Conservation (phyloP, 2,329 filamentous ascomycete species). For the Fusarium sterilihyphosum region DNA sequence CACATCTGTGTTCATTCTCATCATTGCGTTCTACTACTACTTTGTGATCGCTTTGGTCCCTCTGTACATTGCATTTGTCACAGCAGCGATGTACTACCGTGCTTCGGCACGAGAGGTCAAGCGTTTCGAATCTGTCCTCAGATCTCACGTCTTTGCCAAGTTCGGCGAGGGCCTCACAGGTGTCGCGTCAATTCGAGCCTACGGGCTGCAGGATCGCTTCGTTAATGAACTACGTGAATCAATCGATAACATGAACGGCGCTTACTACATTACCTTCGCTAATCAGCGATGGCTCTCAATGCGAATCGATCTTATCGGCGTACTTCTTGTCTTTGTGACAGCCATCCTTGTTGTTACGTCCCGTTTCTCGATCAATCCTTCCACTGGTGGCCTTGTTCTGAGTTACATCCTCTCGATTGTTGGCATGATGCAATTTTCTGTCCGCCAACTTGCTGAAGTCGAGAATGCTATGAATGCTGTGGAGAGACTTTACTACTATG, state of each 20-base stretch:
- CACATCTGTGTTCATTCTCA: slow-evolving; percentile 83
- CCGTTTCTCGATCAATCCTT: slow-evolving; percentile 84
- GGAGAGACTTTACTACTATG: slow-evolving; percentile 91
- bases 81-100: slow-evolving; percentile 88
- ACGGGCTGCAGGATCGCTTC: slow-evolving; percentile 83
- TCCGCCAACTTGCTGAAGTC: slow-evolving; percentile 92
- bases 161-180: slow-evolving; percentile 91
- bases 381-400: slow-evolving; percentile 86
- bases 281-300: slow-evolving; percentile 95
- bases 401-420: slow-evolving; percentile 94
- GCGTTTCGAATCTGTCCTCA: slow-evolving; percentile 88
- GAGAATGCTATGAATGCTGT: slow-evolving; percentile 99
- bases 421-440: slow-evolving; percentile 95
- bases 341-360: slow-evolving; percentile 93
- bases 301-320: slow-evolving; percentile 86
- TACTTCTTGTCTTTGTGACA: slow-evolving; percentile 84
- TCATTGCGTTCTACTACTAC: slow-evolving; percentile 95
- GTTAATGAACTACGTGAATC: slow-evolving; percentile 72
- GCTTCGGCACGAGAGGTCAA: slow-evolving; percentile 94
- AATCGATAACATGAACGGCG: slow-evolving; percentile 92
- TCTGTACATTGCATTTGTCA: slow-evolving; percentile 79
- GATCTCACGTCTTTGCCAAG: slow-evolving; percentile 88
- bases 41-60: slow-evolving; percentile 73
- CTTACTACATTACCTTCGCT: slow-evolving; percentile 94
- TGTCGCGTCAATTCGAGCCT: slow-evolving; percentile 86